A percentile compares a stretch with the other conserved stretches of the same genome.
Evolutionary conservation across 2,329 filamentous ascomycete genomes (phyloP).

Genomic region (Pyrenochaeta sp.): DNA sequence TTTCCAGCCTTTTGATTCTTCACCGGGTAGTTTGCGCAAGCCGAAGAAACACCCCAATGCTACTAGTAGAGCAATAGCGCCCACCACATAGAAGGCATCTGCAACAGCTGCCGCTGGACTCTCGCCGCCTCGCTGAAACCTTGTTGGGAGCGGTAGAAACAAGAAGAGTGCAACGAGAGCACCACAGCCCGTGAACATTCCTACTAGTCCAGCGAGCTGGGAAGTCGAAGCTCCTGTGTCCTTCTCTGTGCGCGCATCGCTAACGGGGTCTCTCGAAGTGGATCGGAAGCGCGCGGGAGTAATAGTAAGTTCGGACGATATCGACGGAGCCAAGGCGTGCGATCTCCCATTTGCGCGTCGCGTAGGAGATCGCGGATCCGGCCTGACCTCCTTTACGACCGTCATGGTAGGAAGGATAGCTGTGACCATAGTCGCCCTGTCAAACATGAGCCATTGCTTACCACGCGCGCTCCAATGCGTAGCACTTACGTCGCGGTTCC

Average conservation of each 20-base stretch:
- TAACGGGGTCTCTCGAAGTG: constrained; percentile 25
- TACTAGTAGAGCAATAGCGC: constrained; percentile 73
- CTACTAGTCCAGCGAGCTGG: constrained; percentile 85
- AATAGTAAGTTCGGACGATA: constrained; percentile 78
- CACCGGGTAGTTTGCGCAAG: constrained; percentile 71
- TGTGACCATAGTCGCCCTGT: constrained; percentile 88
- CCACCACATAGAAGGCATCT: constrained; percentile 89
- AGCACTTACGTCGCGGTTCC: constrained; percentile 78
- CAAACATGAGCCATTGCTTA: constrained; percentile 19
- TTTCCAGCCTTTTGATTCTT: constrained; percentile 78
- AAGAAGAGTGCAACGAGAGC: constrained; percentile 82
- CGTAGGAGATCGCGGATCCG: constrained; percentile 36
- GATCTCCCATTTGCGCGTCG: constrained; percentile 53
- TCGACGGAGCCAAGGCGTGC: constrained; percentile 70
- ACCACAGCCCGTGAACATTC: constrained; percentile 90
- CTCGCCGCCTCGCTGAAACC: constrained; percentile 76
- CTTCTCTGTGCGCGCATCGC: constrained; percentile 22
- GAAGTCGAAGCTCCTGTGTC: constrained; percentile 58
- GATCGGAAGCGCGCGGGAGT: constrained; percentile 66
- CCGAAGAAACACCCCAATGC: constrained; percentile 81
- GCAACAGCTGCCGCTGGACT: constrained; percentile 78
- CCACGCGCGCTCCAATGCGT: not conserved
- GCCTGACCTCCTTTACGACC: constrained; percentile 33
- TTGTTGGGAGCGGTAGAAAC: constrained; percentile 87
- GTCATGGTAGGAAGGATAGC: constrained; percentile 83